Evolutionary conservation across 768 basidiomycete species (phyloP).

Genomic region (Tylopilus intermedius): DNA sequence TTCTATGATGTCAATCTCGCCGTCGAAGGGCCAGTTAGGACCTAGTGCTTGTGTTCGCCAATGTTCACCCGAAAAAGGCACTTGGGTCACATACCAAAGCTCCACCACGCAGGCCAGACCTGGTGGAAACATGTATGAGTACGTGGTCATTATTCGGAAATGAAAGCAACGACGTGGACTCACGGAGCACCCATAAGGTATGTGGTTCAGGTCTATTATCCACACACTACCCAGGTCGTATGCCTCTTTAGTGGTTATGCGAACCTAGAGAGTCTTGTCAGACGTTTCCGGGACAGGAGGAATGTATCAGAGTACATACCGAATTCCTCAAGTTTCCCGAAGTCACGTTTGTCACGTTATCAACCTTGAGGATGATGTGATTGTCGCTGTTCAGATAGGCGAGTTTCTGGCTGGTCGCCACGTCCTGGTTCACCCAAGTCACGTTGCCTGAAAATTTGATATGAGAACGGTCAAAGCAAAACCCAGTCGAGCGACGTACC

Average conservation of each 20-base stretch:
- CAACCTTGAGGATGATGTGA: constrained; percentile 68
- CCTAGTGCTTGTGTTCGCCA: constrained; percentile 9
- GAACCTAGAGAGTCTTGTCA: constrained; percentile 30
- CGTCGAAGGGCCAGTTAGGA: constrained; percentile 39
- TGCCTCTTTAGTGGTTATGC: constrained; percentile 40
- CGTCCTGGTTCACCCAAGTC: constrained; percentile 47
- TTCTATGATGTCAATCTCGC: constrained; percentile 61
- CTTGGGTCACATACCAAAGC: constrained; percentile 17
- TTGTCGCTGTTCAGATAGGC: constrained; percentile 58
- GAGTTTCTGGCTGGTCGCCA: constrained; percentile 45
- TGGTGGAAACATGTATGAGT: not conserved
- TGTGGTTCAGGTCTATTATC: constrained; percentile 42
- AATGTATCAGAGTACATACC: constrained; percentile 31
- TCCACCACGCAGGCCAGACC: constrained; percentile 33
- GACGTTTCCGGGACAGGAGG: not conserved
- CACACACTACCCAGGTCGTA: constrained; percentile 44
- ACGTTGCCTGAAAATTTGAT: constrained; percentile 50
- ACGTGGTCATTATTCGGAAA: constrained; percentile 2
- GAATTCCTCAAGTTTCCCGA: constrained; percentile 53
- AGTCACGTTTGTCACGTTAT: constrained; percentile 57
- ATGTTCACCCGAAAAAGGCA: not conserved
- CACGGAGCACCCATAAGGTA: constrained; percentile 58
- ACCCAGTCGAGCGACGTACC: constrained; percentile 29
- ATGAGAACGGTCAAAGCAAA: constrained; percentile 1
- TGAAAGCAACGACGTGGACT: constrained; percentile 16